Evolutionary conservation across 148 eudicot species (phyloP), one percentile per base, ranked within the genome.

Genomic region (Simmondsia chinensis): DNA sequence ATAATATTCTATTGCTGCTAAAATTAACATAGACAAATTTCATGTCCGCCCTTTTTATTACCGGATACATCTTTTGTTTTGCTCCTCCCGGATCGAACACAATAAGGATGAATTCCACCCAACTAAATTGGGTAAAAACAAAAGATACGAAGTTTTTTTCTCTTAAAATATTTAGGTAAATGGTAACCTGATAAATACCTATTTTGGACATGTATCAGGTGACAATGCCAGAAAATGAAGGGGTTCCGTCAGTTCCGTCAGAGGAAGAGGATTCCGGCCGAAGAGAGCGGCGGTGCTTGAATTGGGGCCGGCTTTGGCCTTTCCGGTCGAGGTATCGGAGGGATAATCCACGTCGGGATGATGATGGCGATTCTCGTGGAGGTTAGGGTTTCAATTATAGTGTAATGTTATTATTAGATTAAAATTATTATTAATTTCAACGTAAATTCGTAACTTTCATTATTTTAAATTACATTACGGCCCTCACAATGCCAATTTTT

Each of bases 271-370:
- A 48, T 15, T n/a, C n/a, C n/a, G 48, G 46, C 4, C 31, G 60
- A 33, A 20, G 32, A n/a, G n/a, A n/a, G n/a, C 17, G 48, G 21
- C 30, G 67, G 18, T 64, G 70, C 38, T 48, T 51, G 44, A 65
- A 60, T 34, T 70, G 71, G 76, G 36, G 42, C 19, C 33, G 67
- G 20, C 18, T 62, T 1, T 70, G 76, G 76, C 76, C 60, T 4
- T 70, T 70, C 20, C 56, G 71, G 6, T 47, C 63, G 0, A 50
- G 71, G 18, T 56, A 70, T 47, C 61, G 42, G 4, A 61, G 51
- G 46, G 31, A 64, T 39, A 29, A 15, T 20, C 41, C 54, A 1
- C 11, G 20, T n/a, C 57, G 28, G 9, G 47, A 40, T 4, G 33
- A 46, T 52, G 37, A 27, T 9, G 37, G 60, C 14, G 29, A 3